Base-by-base conservation (phyloP, 2,329 filamentous ascomycete genomes). In the Fusarium sp. region DNA sequence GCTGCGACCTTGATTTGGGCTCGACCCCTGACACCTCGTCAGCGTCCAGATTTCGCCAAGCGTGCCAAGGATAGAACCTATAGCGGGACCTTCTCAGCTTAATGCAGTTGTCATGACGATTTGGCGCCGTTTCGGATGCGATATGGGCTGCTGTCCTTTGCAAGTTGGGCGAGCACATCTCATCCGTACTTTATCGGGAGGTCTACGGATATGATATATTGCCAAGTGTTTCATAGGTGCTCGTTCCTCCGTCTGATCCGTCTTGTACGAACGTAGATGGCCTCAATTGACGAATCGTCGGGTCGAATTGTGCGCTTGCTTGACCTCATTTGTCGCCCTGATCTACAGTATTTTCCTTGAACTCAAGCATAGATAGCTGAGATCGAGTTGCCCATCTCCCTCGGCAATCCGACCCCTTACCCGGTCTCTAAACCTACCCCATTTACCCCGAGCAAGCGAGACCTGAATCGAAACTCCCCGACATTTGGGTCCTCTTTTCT, bases 61-160 rank as follows among this genome's bases (percentile, higher is more conserved):
- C 16, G 20, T 44, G 67, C 68, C 68, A 69, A 58, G 68, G 44
- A 66, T 33, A 48, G 37, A 59, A 48, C 37, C 52, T 48, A 39
- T 50, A 41, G 60, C 39, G 62, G 42, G 62, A 35, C 47, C 57
- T 50, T 24, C 39, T 41, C 48, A 57, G 52, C 64, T 71, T 52
- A 63, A 63, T 63, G 61, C 59, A 66, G 73, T 75, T 75, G 73
- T 73, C 73, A 70, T 75, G 73, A 66, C 73, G 60, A 75, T 75
- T 61, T 70, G 66, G 70, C 54, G 70, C 46, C 54, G 71, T 75
- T 74, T 72, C 63, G 63, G 38, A 41, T 44, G 28, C 16, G 54
- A 37, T 31, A 38, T 39, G 47, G 64, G 43, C 48, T 63, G 31
- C 31, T 33, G 31, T 33, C 31, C 16, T 33, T 31, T 33, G n/a